Base-by-base conservation (phyloP, 768 basidiomycete species). In the Leucocoprinus birnbaumii region DNA sequence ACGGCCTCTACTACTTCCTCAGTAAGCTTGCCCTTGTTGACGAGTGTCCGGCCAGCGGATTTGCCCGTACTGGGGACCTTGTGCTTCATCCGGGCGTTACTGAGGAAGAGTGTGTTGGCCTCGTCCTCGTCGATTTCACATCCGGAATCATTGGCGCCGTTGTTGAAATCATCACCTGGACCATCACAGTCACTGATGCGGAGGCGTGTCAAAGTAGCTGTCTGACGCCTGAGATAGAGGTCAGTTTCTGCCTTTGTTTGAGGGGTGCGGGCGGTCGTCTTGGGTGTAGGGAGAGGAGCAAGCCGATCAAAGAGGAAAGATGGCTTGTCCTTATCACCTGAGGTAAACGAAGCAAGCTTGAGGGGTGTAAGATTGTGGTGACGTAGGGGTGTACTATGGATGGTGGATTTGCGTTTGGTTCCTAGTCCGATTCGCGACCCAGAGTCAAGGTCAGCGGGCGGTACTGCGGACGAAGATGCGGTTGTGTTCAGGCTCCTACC, bases 1-100 rank as follows among this genome's bases (percentile, higher is more conserved):
- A 90, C 75, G 1, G 82, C 83, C 58, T 85, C 86, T 2, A 75
- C 83, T 26, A 86, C 82, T 63, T 87, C 85, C 57, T 82, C 79
- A 47, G 72, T 71, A 21, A 68, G 63, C 49, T 72, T 82, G 1
- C 71, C 75, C 56, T 76, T 78, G 35, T 54, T 58, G 41, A 42
- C 49, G 42, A 58, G 24, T 2, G 31, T 35, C 19, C 55, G 55
- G 24, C 57, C 57, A 26, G 43, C 53, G 26, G 37, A 59, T 43
- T 42, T 48, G 9, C 54, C 54, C 26, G 43, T 56, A 49, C 63
- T 57, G 13, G 56, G 55, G 45, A 60, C 48, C 55, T 67, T 65
- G 46, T 58, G 56, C 50, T 63, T 64, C n/a, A 57, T 41, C 56
- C 62, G 55, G 18, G 60, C 55, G 37, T 62, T 68, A 31, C 60